A percentile compares a stretch with the other conserved stretches of the same genome.
Conservation (phyloP, 1,284 basidiomycete genomes). For the Coriolopsis trogii region DNA sequence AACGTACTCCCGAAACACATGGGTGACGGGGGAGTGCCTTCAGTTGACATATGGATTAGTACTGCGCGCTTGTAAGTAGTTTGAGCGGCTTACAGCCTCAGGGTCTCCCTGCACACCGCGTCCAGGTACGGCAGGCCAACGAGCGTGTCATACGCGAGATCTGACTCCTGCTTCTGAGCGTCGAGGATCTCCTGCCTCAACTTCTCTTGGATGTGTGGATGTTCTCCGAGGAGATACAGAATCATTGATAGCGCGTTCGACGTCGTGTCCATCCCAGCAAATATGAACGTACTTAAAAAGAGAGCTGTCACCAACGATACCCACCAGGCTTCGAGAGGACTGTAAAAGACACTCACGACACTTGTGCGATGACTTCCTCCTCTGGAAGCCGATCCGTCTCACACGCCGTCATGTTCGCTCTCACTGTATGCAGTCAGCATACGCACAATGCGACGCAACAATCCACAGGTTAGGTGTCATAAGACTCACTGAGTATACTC, state of each 20-base stretch:
- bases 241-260: constrained; percentile 28
- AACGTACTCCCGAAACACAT: constrained; percentile 9
- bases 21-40: constrained; percentile 2
- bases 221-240: constrained; percentile 25
- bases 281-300: constrained; percentile 23
- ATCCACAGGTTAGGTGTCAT: no score
- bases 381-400: constrained; percentile 28
- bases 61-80: neutral
- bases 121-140: constrained; percentile 34
- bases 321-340: no score
- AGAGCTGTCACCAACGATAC: no score
- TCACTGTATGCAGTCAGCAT: constrained; percentile 9
- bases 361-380: constrained; percentile 27
- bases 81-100: neutral
- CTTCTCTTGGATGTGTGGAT: constrained; percentile 3
- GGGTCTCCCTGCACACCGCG: constrained; percentile 23
- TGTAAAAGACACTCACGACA: constrained; percentile 22
- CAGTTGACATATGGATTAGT: neutral
- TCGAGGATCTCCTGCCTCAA: constrained; percentile 21
- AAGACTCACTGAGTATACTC: constrained; percentile 33
- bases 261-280: constrained; percentile 31
- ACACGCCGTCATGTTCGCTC: constrained; percentile 22
- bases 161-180: constrained; percentile 18
- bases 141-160: constrained; percentile 31
- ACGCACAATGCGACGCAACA: neutral